phyloP scores from a whole-genome alignment of 257 asterid genomes.

The Fraxinus cuspidata region DNA sequence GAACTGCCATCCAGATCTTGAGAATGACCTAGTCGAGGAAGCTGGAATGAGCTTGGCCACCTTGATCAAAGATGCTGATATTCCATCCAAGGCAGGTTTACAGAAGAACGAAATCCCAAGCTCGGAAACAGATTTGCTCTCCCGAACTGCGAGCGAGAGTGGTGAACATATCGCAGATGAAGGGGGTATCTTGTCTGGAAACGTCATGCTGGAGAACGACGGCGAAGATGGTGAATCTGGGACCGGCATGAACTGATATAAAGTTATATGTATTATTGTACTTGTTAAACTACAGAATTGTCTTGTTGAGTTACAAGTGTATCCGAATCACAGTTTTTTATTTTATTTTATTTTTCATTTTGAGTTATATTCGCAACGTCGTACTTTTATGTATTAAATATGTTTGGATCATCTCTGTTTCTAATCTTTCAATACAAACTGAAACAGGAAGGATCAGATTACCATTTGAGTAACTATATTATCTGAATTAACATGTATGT shows the following conservation, averaged over 20 bases:
- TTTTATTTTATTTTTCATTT: background rate
- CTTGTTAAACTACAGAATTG: background rate
- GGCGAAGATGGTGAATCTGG: conserved; percentile 9
- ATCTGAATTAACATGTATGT: too few species aligned
- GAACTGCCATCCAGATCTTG: conserved; percentile 75
- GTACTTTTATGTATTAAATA: conserved; percentile 9
- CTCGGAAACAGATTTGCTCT: background rate
- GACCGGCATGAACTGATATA: background rate
- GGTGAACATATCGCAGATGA: conserved; percentile 28
- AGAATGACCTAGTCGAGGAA: conserved; percentile 60
- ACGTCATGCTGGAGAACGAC: conserved; percentile 19
- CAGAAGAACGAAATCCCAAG: background rate
- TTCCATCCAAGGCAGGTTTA: conserved; percentile 34
- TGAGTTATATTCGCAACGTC: conserved; percentile 1
- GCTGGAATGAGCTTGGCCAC: conserved; percentile 53
- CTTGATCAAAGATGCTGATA: conserved; percentile 39
- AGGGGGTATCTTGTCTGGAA: conserved; percentile 25
- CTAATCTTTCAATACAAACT: background rate
- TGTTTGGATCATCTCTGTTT: background rate
- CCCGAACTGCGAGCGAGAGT: conserved; percentile 12
- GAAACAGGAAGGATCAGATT: background rate
- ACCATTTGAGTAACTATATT: background rate
- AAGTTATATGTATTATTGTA: background rate
- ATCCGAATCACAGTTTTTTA: conserved; percentile 4
- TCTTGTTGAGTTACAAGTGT: conserved; percentile 17